A percentile compares a stretch with the other conserved stretches of the same genome.
Conservation (phyloP, 73 alveolate genomes). For the Paramecium primaurelia region DNA sequence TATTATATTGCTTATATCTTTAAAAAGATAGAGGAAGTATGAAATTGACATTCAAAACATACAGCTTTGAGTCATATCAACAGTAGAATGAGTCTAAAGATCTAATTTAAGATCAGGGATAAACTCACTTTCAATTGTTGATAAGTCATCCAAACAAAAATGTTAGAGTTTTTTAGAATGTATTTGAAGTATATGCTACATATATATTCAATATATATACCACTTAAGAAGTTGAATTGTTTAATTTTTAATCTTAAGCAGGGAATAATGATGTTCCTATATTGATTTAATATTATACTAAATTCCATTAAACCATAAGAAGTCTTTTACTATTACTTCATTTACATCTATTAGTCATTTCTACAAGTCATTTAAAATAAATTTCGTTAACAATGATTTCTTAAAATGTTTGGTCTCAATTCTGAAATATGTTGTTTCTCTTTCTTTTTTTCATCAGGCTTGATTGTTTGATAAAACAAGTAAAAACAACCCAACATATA, state of each 20-base stretch:
- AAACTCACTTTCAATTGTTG: not conserved
- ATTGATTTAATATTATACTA: not conserved
- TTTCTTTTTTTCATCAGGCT: not conserved
- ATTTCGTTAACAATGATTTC: not conserved
- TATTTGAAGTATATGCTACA: not conserved
- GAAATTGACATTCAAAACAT: not conserved
- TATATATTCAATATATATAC: not conserved
- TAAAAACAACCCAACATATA: conserved; percentile 11
- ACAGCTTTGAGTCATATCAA: conserved; percentile 25
- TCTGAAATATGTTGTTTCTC: not conserved
- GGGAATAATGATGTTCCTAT: not conserved
- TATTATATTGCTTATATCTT: not conserved
- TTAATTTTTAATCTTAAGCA: not conserved
- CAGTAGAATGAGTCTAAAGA: not conserved
- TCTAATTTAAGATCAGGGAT: not conserved
- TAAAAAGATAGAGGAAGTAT: not conserved
- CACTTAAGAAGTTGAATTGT: not conserved
- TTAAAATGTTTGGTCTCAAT: not conserved
- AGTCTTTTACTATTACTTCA: not conserved
- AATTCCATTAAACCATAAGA: not conserved
- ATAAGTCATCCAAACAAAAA: conserved; percentile 7
- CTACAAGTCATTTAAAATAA: not conserved
- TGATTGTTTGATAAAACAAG: not conserved
- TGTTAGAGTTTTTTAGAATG: not conserved
- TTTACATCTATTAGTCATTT: not conserved